phyloP scores from a whole-genome alignment of 73 alveolate species.

The Paramecium biaurelia region DNA sequence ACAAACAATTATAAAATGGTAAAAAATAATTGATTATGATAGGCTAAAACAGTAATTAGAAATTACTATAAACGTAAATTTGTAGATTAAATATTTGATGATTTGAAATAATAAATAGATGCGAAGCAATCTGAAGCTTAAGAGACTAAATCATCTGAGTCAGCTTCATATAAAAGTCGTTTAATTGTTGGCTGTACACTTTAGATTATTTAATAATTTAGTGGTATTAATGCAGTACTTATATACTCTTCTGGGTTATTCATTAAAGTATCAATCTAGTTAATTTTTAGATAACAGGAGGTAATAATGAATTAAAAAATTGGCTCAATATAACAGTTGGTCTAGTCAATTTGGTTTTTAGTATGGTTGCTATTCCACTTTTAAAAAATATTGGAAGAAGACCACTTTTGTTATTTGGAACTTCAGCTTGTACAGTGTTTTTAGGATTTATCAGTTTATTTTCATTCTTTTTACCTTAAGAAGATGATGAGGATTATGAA shows the following conservation, averaged over 20 bases:
- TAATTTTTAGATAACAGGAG: not conserved
- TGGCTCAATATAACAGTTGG: slow-evolving; percentile 11
- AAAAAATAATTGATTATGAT: not conserved
- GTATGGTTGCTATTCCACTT: not conserved
- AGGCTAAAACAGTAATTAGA: not conserved
- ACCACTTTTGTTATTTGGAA: slow-evolving; percentile 17
- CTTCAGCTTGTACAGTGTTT: slow-evolving; percentile 23
- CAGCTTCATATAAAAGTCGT: not conserved
- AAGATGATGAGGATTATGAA: not conserved
- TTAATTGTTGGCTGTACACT: not conserved
- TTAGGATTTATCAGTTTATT: slow-evolving; percentile 8
- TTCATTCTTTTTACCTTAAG: not conserved
- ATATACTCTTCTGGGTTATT: slow-evolving; percentile 32
- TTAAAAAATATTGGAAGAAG: slow-evolving; percentile 48
- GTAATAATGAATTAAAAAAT: not conserved
- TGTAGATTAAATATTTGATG: not conserved
- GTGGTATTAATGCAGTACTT: slow-evolving; percentile 33
- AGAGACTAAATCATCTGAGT: not conserved
- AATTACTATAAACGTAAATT: not conserved
- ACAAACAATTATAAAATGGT: not conserved
- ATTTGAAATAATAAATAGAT: not conserved
- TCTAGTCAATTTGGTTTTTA: not conserved
- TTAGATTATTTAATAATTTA: not conserved
- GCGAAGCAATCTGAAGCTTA: not conserved
- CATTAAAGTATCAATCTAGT: not conserved